Evolutionary conservation across 2,329 filamentous ascomycete species (phyloP), one percentile per base, ranked within the genome.

Genomic region (Penicillium aurantiogriseum): DNA sequence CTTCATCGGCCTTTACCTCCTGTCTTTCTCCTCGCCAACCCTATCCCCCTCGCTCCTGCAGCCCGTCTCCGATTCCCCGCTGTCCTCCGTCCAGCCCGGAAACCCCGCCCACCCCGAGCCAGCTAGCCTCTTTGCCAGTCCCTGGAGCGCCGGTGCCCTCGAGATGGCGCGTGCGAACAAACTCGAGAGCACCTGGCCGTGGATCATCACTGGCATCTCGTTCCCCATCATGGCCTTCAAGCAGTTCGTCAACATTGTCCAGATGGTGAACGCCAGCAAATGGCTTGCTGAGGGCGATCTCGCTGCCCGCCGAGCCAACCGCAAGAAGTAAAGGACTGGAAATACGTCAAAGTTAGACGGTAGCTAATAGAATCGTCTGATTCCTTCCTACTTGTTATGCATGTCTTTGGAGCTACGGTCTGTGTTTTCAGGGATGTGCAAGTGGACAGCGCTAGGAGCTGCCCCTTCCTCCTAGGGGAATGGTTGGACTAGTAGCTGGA

Each of bases 1-100:
- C 83, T 99, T 99, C 83, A 97, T 99, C 72, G 92, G 91, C 31
- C 86, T 99, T 61, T 99, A 99, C 80, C 89, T 99, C 53, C 88
- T 99, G 58, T 97, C 92, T 69, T 99, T 99, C 82, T 95, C 90
- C 57, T 96, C 91, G 56, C 93, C 93, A 2, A 85, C 87, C 38
- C 85, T 97, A 54, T 94, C 91, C 2, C 93, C 94, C 1, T 91
- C 91, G 57, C 88, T 97, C 51, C 86, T 88, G 56, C 80, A 85
- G 67, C 80, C 85, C 13, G 80, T 86, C 40, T 82, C 86, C 61
- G 79, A 82, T 52, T 71, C 74, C 44, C 80, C 81, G 54, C 80
- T 79, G 51, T 77, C 78, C 46, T 83, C 85, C 63, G 79, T 75
- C 25, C 76, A 88, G 68, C 84, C 86, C 8, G 88, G 88, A 58